A percentile compares a stretch with the other conserved stretches of the same genome.
phyloP scores from a whole-genome alignment of 148 eudicot genomes.

The Tetragonia tetragonoides region DNA sequence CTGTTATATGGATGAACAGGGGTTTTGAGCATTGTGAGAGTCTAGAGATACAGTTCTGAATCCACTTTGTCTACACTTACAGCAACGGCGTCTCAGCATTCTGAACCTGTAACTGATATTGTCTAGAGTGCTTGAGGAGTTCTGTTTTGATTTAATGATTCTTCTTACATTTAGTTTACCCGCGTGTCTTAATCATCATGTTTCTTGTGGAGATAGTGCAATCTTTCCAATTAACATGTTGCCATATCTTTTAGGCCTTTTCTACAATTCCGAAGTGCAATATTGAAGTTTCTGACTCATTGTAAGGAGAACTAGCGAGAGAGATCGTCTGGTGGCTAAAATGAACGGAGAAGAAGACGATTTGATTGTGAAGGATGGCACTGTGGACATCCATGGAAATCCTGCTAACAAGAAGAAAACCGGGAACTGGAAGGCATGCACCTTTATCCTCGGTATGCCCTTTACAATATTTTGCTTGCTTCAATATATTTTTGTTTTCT shows the following conservation, averaged over 20 bases:
- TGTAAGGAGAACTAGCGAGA: neutral
- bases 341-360: slow-evolving; percentile 29
- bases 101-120: too few species aligned
- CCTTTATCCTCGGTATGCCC: slow-evolving; percentile 51
- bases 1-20: too few species aligned
- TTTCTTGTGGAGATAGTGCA: neutral
- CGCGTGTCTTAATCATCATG: neutral
- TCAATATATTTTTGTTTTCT: neutral
- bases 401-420: slow-evolving; percentile 60
- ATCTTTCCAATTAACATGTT: neutral
- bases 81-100: too few species aligned
- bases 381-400: slow-evolving; percentile 40
- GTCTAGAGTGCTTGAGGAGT: too few species aligned
- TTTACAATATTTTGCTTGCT: neutral
- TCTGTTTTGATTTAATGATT: too few species aligned
- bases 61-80: too few species aligned
- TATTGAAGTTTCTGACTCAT: neutral
- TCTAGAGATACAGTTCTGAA: too few species aligned
- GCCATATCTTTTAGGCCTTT: neutral
- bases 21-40: too few species aligned
- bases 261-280: neutral
- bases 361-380: slow-evolving; percentile 42
- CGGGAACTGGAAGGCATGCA: slow-evolving; percentile 66
- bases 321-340: neutral
- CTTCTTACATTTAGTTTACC: neutral